Percentiles rank a stretch among this genome's conserved stretches.
These are phyloP conservation scores for Chlorella variabilis DNA, from an alignment of 163 green algal species.

Conservation along the genomic window DNA sequence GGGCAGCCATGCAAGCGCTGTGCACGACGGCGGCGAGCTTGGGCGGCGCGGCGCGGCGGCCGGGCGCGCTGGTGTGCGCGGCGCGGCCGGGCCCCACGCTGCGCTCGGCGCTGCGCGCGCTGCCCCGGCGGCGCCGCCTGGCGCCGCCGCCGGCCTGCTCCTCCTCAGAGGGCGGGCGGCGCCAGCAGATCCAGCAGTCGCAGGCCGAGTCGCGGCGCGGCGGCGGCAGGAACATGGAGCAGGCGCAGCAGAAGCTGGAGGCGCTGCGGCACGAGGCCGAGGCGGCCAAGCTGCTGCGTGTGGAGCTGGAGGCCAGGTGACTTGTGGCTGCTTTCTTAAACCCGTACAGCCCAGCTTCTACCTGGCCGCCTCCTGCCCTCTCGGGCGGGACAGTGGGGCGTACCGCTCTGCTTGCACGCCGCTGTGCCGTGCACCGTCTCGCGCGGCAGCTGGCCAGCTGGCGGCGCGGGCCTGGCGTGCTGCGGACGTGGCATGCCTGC, in stretches of 20 bases:
- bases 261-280: slow-evolving; percentile 1
- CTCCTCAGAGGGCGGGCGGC: too few species aligned
- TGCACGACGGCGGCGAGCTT: not conserved
- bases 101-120: not conserved
- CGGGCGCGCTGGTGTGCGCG: not conserved
- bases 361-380: not conserved
- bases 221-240: not conserved
- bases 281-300: slow-evolving; percentile 18
- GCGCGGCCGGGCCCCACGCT: not conserved
- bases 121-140: not conserved
- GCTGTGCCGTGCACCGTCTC: too few species aligned
- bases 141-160: not conserved
- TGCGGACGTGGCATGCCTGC: not conserved
- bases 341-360: not conserved
- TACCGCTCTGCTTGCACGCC: too few species aligned
- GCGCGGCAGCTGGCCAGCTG: too few species aligned
- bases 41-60: not conserved
- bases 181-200: not conserved
- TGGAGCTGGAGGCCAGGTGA: slow-evolving; percentile 26
- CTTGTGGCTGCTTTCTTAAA: not conserved
- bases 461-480: not conserved
- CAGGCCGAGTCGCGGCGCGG: not conserved
- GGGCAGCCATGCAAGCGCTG: not conserved
- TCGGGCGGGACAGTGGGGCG: too few species aligned
- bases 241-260: slow-evolving; percentile 1